Evolutionary conservation across 2,329 filamentous ascomycete species (phyloP), one percentile per base, ranked within the genome.

Genomic region (Exophiala phaeomuriformis): DNA sequence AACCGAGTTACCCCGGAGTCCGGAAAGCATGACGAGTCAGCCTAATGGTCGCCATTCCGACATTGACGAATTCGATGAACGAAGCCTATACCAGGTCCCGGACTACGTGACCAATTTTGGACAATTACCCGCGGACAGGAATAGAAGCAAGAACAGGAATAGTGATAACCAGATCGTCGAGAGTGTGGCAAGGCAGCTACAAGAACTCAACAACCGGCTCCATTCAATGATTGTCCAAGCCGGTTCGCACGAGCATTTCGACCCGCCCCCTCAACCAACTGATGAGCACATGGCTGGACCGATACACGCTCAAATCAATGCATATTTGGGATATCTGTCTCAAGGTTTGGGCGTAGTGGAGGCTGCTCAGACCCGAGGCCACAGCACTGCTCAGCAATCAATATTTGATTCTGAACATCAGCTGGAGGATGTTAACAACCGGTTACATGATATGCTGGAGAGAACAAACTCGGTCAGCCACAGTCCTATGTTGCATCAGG

Each of bases 51-150:
- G 81, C 63, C 65, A 81, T 57, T 79, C 81, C 37, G 79, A 81
- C 10, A 77, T 81, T 4, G 72, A 82, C 53, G 79, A 84, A 45
- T 90, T 95, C 63, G 87, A 94, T 64, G 87, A 93, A 60, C 77
- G 83, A 53, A 87, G 83, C 64, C 72, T 89, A 5, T 93, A 90
- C 65, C 75, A 79, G 49, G 78, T 83, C 7, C 78, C 85, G 4
- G 86, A 89, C 60, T 78, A 81, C 54, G 68, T 84, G 19, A 82
- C 86, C 58, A 76, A 73, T 40, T 68, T 66, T 56, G 67, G 53
- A 55, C 62, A 64, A 56, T 46, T 62, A n/a, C 41, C 58, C 3
- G 66, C 27, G 63, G 65, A 32, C 70, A 46, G 39, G 45, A 59
- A 49, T 47, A 63, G 48, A 51, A 64, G 52, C 55, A 60, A 19